A percentile compares a stretch with the other conserved stretches of the same genome.
phyloP scores from a whole-genome alignment of 169 alveolate species.

The Besnoitia besnoiti region DNA sequence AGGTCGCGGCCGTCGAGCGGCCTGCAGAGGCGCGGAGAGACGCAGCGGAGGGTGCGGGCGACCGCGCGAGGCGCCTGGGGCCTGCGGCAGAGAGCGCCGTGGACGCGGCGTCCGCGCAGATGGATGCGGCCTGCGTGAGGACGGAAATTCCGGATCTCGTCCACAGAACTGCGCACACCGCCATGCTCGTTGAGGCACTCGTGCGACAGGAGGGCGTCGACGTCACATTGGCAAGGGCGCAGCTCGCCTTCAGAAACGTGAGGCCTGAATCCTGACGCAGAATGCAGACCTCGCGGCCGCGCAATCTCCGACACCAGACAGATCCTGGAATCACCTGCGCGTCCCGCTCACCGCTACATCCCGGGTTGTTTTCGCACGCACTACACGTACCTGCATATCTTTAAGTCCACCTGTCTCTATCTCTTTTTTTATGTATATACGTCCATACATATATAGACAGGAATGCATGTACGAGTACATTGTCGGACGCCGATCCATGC shows the following conservation, averaged over 20 bases:
- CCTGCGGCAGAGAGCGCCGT: background rate
- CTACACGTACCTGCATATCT: too few relatives aligned
- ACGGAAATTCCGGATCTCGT: background rate
- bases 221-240: background rate
- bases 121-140: background rate
- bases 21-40: background rate
- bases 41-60: background rate
- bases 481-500: background rate
- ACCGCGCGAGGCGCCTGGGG: too few relatives aligned
- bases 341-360: too few relatives aligned
- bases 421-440: too few relatives aligned
- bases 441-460: background rate
- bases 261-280: too few relatives aligned
- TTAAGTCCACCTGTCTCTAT: too few relatives aligned
- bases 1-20: background rate
- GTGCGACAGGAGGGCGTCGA: constrained; percentile 32
- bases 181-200: constrained; percentile 5
- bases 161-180: background rate
- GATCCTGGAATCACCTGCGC: too few relatives aligned
- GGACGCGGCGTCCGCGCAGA: background rate
- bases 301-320: background rate
- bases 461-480: background rate
- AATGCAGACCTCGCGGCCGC: too few relatives aligned
- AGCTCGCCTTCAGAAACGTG: background rate
- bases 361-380: too few relatives aligned